Evolutionary conservation across 2,329 filamentous ascomycete species (phyloP).

Genomic region (Dactylonectria macrodidyma): DNA sequence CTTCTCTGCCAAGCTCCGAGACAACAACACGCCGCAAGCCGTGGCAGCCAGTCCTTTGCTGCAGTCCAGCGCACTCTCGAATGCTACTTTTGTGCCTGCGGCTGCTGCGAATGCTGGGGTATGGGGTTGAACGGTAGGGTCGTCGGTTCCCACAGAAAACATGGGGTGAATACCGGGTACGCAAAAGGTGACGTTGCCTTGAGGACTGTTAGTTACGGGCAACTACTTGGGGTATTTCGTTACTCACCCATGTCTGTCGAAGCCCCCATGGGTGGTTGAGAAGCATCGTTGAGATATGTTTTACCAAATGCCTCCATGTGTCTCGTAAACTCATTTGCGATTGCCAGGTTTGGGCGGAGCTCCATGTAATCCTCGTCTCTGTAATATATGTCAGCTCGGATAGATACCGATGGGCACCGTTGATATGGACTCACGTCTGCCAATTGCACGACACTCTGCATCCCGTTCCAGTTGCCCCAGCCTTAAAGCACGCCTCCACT

Average conservation of each 20-base stretch:
- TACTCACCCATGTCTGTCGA: conserved; percentile 45
- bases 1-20: conserved; percentile 17
- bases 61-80: conserved; percentile 38
- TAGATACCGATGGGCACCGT: neutral
- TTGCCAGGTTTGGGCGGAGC: conserved; percentile 35
- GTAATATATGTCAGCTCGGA: neutral
- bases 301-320: conserved; percentile 42
- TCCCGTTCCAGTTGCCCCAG: conserved; percentile 60
- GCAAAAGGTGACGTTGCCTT: conserved; percentile 42
- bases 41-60: conserved; percentile 42
- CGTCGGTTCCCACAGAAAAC: conserved; percentile 40
- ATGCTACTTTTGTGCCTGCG: conserved; percentile 34
- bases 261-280: conserved; percentile 38
- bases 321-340: conserved; percentile 33
- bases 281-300: conserved; percentile 26
- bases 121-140: conserved; percentile 38
- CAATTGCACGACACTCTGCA: conserved; percentile 60
- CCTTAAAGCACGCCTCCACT: conserved; percentile 59
- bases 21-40: conserved; percentile 30
- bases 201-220: neutral
- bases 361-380: conserved; percentile 44
- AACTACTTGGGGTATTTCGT: rapidly evolving
- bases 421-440: conserved; percentile 22
- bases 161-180: conserved; percentile 44
- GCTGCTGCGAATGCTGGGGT: conserved; percentile 37